A percentile compares a stretch with the other conserved stretches of the same genome.
Conservation (phyloP, 371 early-diverging fungal genomes). For the Batkoa obscura region DNA sequence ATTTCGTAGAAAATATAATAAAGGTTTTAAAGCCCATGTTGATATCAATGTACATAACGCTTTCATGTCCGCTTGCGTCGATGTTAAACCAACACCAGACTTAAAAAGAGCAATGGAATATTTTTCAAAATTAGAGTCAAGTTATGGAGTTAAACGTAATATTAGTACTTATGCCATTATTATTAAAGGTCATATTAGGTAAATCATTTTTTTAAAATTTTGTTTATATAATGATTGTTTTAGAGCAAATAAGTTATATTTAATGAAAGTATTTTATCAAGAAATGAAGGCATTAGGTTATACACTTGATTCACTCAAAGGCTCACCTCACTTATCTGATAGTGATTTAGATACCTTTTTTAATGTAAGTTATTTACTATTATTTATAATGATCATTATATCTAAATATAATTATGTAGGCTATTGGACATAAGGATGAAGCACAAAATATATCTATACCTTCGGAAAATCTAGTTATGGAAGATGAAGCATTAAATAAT, state of each 20-base stretch:
- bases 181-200: conserved; percentile 45
- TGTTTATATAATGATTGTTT: not conserved
- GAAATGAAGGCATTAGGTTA: conserved; percentile 35
- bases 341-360: conserved; percentile 22
- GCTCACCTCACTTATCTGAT: conserved; percentile 19
- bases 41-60: conserved; percentile 63
- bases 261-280: conserved; percentile 33
- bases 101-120: conserved; percentile 46
- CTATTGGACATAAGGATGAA: not conserved
- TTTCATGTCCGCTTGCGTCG: conserved; percentile 55
- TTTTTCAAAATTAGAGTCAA: conserved; percentile 38
- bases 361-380: conserved; percentile 13
- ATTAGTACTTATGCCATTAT: conserved; percentile 54
- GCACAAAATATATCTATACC: not conserved
- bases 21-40: conserved; percentile 44
- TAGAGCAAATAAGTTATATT: conserved; percentile 28
- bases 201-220: conserved; percentile 10
- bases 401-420: not conserved
- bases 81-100: conserved; percentile 20
- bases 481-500: not conserved
- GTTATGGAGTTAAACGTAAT: conserved; percentile 32
- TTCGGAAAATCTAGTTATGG: not conserved
- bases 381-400: not conserved
- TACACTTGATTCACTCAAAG: conserved; percentile 18
- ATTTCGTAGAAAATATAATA: conserved; percentile 33